These are phyloP conservation scores for Boletus fagicola DNA, from an alignment of 768 basidiomycete genomes.

Conservation along the genomic window DNA sequence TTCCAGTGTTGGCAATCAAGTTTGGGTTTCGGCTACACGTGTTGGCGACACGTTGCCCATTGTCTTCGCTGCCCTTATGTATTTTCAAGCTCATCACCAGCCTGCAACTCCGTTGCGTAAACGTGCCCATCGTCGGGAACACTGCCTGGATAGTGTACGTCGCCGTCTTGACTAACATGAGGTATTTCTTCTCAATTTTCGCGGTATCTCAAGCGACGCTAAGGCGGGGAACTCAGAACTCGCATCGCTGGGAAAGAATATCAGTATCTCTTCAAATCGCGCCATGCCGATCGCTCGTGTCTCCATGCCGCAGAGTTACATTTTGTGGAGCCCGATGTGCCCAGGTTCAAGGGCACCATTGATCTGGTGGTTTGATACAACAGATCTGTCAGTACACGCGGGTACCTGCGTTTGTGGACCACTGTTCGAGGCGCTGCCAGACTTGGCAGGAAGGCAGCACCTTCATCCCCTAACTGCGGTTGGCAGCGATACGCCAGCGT, in stretches of 20 bases:
- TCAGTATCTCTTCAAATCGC: neutral
- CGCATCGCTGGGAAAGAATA: neutral
- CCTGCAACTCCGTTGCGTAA: slow-evolving; percentile 31
- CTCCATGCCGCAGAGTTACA: neutral
- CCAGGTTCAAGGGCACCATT: slow-evolving; percentile 23
- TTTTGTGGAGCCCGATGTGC: slow-evolving; percentile 9
- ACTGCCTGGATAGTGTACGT: slow-evolving; percentile 3
- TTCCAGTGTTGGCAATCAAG: slow-evolving; percentile 28
- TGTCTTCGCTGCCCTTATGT: slow-evolving; percentile 23
- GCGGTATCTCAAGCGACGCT: slow-evolving; percentile 6
- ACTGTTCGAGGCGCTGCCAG: neutral
- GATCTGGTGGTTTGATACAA: slow-evolving; percentile 12
- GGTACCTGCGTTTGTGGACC: slow-evolving; percentile 11
- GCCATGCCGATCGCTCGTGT: neutral
- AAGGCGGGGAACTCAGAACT: neutral
- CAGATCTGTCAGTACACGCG: slow-evolving; percentile 20
- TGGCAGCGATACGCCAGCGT: slow-evolving; percentile 15
- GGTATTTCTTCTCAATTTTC: neutral
- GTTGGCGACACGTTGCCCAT: slow-evolving; percentile 32
- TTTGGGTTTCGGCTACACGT: slow-evolving; percentile 34
- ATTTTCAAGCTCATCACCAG: slow-evolving; percentile 8
- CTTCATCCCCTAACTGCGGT: slow-evolving; percentile 14
- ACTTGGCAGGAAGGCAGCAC: slow-evolving; percentile 1
- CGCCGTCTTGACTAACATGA: slow-evolving; percentile 9
- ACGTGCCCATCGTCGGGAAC: slow-evolving; percentile 15